These are phyloP conservation scores for Eremochloa ophiuroides DNA, from an alignment of 176 grass and related monocot species.

Conservation along the genomic window DNA sequence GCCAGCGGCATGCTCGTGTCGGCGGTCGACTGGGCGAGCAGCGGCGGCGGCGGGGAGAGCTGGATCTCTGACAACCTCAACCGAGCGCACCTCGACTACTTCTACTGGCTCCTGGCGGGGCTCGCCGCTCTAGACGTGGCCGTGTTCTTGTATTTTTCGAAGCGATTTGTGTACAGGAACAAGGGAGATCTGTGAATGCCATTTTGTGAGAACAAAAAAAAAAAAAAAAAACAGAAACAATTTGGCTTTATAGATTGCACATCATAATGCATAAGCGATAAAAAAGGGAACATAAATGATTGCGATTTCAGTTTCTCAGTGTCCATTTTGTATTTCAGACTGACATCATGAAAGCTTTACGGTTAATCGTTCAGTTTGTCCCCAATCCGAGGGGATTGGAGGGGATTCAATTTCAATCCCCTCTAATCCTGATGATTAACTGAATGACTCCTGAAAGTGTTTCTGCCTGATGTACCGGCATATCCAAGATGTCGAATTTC, in stretches of 20 bases:
- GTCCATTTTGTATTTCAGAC: not conserved
- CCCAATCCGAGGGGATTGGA: too few species aligned
- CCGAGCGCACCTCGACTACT: constrained; percentile 70
- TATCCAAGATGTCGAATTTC: too few species aligned
- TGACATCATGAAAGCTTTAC: not conserved
- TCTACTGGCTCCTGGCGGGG: constrained; percentile 60
- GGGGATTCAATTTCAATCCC: too few species aligned
- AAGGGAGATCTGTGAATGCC: not conserved
- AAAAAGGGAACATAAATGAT: not conserved
- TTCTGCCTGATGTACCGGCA: not conserved
- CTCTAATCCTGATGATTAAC: not conserved
- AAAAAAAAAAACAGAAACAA: not conserved
- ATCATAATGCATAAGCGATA: not conserved
- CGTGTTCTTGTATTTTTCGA: constrained; percentile 39
- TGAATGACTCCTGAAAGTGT: not conserved
- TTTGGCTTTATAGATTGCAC: not conserved
- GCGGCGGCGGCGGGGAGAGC: constrained; percentile 20
- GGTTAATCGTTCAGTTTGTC: too few species aligned
- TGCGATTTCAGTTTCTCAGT: not conserved
- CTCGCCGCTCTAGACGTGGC: constrained; percentile 34
- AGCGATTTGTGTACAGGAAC: constrained; percentile 32
- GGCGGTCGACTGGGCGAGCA: constrained; percentile 41
- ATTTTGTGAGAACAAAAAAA: not conserved
- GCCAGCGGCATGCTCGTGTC: constrained; percentile 51
- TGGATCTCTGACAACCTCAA: constrained; percentile 76